Evolutionary conservation across 257 asterid species (phyloP).

Genomic region (Gentiana dahurica): DNA sequence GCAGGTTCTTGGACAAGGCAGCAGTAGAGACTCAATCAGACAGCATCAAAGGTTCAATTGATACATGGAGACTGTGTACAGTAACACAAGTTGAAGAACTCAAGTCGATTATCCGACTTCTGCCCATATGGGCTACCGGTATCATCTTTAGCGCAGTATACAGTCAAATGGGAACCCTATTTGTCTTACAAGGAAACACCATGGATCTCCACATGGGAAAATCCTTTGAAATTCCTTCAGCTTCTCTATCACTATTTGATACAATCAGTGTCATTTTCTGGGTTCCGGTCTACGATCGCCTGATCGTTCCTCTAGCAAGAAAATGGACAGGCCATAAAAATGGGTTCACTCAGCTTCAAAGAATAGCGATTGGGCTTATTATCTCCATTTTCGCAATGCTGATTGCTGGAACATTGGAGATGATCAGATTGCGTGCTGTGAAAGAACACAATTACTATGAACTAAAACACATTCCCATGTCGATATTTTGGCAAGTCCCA

Average conservation of each 20-base stretch:
- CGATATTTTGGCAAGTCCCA: slow-evolving; percentile 63
- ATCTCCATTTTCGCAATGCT: slow-evolving; percentile 52
- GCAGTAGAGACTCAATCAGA: slow-evolving; percentile 53
- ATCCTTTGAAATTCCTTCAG: slow-evolving; percentile 49
- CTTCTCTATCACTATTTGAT: slow-evolving; percentile 50
- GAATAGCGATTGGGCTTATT: slow-evolving; percentile 49
- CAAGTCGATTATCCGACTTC: slow-evolving; percentile 35
- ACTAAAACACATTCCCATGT: slow-evolving; percentile 28
- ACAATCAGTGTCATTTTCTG: slow-evolving; percentile 53
- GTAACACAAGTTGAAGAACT: slow-evolving; percentile 68
- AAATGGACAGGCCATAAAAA: slow-evolving; percentile 39
- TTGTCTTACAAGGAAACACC: slow-evolving; percentile 58
- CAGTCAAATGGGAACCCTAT: slow-evolving; percentile 63
- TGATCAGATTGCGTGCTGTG: slow-evolving; percentile 26
- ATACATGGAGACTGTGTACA: slow-evolving; percentile 51
- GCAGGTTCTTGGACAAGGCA: slow-evolving; percentile 62
- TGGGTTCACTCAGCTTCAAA: slow-evolving; percentile 64
- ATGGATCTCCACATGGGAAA: slow-evolving; percentile 33
- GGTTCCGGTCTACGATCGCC: slow-evolving; percentile 49
- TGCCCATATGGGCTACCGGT: slow-evolving; percentile 62
- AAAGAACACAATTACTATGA: slow-evolving; percentile 25
- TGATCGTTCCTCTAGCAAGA: slow-evolving; percentile 38
- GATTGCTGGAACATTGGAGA: slow-evolving; percentile 35
- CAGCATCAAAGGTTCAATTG: slow-evolving; percentile 16
- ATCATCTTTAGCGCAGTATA: slow-evolving; percentile 51